Base-by-base conservation (phyloP, 1,284 basidiomycete species). In the Tetrapyrgos nigripes region DNA sequence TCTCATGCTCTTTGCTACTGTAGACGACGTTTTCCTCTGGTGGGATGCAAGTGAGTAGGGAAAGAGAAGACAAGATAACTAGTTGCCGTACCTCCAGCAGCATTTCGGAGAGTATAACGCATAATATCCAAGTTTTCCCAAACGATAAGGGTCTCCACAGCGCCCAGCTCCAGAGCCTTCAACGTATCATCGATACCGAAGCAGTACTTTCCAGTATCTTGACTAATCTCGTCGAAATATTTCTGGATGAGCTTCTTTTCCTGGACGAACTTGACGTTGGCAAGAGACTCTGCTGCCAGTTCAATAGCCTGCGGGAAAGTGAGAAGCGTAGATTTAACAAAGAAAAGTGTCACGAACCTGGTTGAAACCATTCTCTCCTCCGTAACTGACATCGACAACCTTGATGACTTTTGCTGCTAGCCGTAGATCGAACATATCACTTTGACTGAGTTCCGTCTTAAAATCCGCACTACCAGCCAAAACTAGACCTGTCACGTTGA, bases 191-290 rank as follows among this genome's bases (percentile, higher is more conserved):
- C 93, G 62, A 99, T 86, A 78, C 97, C 97, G 73, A 98, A 99
- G 79, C 97, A 98, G 82, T 98, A 99, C 77, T 93, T 95, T 70
- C 90, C 94, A 21, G 95, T 97, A 73, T 99, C 97, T 74, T 94
- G 93, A 63, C 96, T 97, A 77, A 99, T 99, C 79, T 99, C 97
- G 73, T 99, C 97, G 76, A 99, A 98, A 83, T 98, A 99, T 74
- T 88, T 94, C 73, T 98, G 96, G 68, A 98, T 97, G 46, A 98
- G 87, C 74, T 84, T 92, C 84, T 99, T 99, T 83, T 99, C 97
- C 77, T 99, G 97, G 17, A 99, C 96, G 68, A 99, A 99, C 76
- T 99, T 99, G 82, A 99, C 97, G 74, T 98, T 98, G 46, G 93
- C 89, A 26, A 99, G 86, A 5, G 95, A 94, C 76, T 99, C 97